phyloP scores from a whole-genome alignment of 352 stramenopile species.

The Vaucheria bursata region DNA sequence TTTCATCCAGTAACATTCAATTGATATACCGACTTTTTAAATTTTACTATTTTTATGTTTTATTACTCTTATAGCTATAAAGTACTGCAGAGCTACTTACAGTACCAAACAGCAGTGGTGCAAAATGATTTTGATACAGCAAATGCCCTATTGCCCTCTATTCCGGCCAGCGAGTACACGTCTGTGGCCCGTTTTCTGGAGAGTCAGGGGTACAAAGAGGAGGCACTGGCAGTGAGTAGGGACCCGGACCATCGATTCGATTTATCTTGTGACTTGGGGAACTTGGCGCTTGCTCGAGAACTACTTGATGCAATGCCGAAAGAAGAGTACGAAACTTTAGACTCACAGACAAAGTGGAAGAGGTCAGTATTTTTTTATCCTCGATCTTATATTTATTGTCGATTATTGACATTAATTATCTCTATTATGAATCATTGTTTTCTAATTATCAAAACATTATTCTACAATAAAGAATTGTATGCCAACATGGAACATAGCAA shows the following conservation, averaged over 20 bases:
- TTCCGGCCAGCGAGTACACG: conserved; percentile 77
- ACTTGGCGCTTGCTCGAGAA: conserved; percentile 82
- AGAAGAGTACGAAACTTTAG: conserved; percentile 75
- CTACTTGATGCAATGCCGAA: conserved; percentile 68
- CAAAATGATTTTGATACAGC: conserved; percentile 92
- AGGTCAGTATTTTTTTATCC: conserved; percentile 57
- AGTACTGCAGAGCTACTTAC: conserved; percentile 39
- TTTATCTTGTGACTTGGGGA: conserved; percentile 87
- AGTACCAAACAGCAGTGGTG: conserved; percentile 69
- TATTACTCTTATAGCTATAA: conserved; percentile 63
- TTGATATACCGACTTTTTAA: too few species aligned
- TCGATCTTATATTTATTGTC: too few species aligned
- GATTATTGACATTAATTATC: too few species aligned
- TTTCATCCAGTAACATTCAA: too few species aligned
- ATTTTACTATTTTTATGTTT: too few species aligned
- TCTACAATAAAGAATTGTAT: too few species aligned
- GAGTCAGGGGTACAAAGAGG: conserved; percentile 96
- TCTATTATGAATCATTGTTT: too few species aligned
- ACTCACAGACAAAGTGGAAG: conserved; percentile 90
- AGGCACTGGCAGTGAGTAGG: conserved; percentile 65
- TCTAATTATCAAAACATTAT: too few species aligned
- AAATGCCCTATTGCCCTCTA: conserved; percentile 88
- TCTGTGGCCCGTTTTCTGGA: conserved; percentile 89
- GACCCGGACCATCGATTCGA: conserved; percentile 72
- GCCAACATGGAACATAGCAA: too few species aligned